phyloP scores from a whole-genome alignment of 495 filamentous ascomycete species.

The Hypoxylon lienhwacheense region DNA sequence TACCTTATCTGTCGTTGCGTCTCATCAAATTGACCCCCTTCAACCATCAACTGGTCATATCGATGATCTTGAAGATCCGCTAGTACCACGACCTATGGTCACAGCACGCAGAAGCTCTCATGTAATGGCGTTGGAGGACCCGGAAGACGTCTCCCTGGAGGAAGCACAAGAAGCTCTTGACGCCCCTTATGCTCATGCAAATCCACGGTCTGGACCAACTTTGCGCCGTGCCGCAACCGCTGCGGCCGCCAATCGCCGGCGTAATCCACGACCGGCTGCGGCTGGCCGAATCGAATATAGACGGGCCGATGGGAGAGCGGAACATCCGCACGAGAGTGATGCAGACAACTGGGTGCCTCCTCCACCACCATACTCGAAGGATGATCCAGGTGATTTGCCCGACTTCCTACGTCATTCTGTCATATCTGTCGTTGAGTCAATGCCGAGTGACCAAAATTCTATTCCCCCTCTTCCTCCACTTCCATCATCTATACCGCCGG shows the following conservation, averaged over 20 bases:
- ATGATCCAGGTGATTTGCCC: constrained; percentile 61
- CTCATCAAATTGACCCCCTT: constrained; percentile 48
- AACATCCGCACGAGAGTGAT: constrained; percentile 84
- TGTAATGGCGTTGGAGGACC: constrained; percentile 8
- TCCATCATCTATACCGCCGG: constrained; percentile 36
- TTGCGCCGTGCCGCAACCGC: constrained; percentile 79
- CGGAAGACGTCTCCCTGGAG: constrained; percentile 38
- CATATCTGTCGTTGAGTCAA: constrained; percentile 21
- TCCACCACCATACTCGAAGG: constrained; percentile 80
- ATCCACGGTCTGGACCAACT: constrained; percentile 74
- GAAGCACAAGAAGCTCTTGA: constrained; percentile 64
- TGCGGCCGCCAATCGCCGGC: constrained; percentile 66
- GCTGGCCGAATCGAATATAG: constrained; percentile 51
- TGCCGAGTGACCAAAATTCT: constrained; percentile 3
- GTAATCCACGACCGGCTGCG: constrained; percentile 53
- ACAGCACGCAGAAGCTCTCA: constrained; percentile 27
- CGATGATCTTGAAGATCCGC: constrained; percentile 46
- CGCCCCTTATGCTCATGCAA: constrained; percentile 74
- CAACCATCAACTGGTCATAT: constrained; percentile 44
- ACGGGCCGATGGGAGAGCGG: constrained; percentile 63
- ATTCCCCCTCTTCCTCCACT: constrained; percentile 40
- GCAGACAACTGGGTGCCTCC: constrained; percentile 93
- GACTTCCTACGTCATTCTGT: constrained; percentile 48
- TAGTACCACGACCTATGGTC: constrained; percentile 45
- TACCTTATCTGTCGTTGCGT: constrained; percentile 38